Percentiles rank a stretch among this genome's conserved stretches.
These are phyloP conservation scores for Rhynchospora tenuis DNA, from an alignment of 176 grass and related monocot species.

Conservation along the genomic window DNA sequence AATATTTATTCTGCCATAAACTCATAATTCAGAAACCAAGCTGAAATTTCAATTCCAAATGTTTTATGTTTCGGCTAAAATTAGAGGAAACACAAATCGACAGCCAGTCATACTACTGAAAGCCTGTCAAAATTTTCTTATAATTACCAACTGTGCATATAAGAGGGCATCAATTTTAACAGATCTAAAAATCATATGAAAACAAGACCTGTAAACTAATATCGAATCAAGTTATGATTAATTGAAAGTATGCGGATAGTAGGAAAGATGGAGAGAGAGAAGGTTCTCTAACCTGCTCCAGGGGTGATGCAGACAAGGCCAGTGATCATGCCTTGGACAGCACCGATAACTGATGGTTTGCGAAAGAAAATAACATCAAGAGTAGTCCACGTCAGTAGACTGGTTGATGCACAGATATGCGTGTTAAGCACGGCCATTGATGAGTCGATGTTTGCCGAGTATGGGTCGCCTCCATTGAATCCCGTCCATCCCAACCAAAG, in stretches of 20 bases:
- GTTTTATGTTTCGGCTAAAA: not conserved
- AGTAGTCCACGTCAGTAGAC: slow-evolving; percentile 73
- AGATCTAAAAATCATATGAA: not conserved
- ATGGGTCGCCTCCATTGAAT: slow-evolving; percentile 84
- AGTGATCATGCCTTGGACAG: slow-evolving; percentile 95
- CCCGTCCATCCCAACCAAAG: slow-evolving; percentile 93
- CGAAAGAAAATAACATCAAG: slow-evolving; percentile 76
- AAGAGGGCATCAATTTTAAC: too few relatives aligned
- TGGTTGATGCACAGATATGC: slow-evolving; percentile 59
- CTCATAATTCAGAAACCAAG: not conserved
- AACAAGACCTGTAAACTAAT: not conserved
- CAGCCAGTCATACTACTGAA: not conserved
- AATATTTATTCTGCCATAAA: not conserved
- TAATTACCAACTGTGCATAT: not conserved
- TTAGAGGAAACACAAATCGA: not conserved
- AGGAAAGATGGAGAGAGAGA: not conserved
- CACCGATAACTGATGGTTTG: slow-evolving; percentile 72
- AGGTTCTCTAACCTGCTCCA: slow-evolving; percentile 38
- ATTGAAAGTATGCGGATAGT: not conserved
- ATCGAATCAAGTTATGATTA: not conserved
- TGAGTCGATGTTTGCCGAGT: slow-evolving; percentile 52
- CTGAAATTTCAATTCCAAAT: not conserved
- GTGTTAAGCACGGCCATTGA: slow-evolving; percentile 80
- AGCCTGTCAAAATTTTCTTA: not conserved
- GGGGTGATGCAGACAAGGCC: slow-evolving; percentile 90